Evolutionary conservation across 148 eudicot genomes (phyloP), one percentile per base, ranked within the genome.

Genomic region (Rhododendron mucronatum): DNA sequence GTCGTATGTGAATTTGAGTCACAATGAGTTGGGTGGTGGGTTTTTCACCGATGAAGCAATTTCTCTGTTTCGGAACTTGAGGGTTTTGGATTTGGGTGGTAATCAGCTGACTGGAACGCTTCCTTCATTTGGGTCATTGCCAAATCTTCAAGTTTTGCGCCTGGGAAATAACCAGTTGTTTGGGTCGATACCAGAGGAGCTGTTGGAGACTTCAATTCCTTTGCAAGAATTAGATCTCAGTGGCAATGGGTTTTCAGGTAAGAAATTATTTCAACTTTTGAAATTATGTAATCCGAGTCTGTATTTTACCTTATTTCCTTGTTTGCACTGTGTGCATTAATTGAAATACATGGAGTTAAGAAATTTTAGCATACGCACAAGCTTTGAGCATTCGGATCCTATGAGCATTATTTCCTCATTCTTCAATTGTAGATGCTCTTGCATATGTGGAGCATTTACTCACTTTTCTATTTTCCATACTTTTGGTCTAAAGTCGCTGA

Each of bases 201-300:
- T 97, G 59, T 78, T 94, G 85, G 85, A 92, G 85, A 93, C 89
- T 30, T 84, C 48, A 39, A 81, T 93, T 82, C 98, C 96, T 20
- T 86, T 95, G 91, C 76, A 77, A 57, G 96, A 97, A 84, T 86
- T 97, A 85, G 98, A 97, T 97, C 96, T 97, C 48, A 93, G 96
- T 86, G 90, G 92, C 84, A 97, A 97, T 86, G 95, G 95, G 74
- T 97, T 97, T 91, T 94, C 96, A 9, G 99, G 99, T 97, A 85
- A 88, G 91, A 80, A 50, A 41, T 57, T 79, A 15, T 59, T 84
- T 35, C 4, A 7, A 15, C 26, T 26, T 39, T n/a, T 77, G 26
- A 77, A 50, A 53, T 76, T 75, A 53, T n/a, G 14, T 73, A 18
- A 20, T 20, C 21, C 71, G 78, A 13, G 53, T 67, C 26, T 5